Base-by-base conservation (phyloP, 768 basidiomycete genomes). In the Leccinum boreale region DNA sequence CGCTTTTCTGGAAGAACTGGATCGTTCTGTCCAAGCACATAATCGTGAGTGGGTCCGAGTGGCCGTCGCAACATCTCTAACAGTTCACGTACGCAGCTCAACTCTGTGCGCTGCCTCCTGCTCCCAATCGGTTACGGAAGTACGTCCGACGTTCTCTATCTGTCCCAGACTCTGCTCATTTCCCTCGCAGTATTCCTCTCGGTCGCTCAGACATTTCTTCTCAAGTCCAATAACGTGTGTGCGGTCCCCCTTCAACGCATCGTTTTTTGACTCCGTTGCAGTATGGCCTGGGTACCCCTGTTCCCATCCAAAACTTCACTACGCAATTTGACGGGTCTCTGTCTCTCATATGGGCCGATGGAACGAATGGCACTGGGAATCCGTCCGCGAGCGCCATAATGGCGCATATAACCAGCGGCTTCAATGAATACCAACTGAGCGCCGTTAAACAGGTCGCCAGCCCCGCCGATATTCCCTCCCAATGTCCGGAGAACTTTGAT, bases 401-500 rank as follows among this genome's bases (percentile, higher is more conserved):
- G 69, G 65, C 77, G 17, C 79, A 74, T 45, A 77, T 90, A 33
- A 86, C 85, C 1, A 67, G 74, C 17, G 75, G 77, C 3, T 87
- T 89, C 61, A 74, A 73, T 12, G 53, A 72, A 0, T 57, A 63
- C 19, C 87, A 90, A 66, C 72, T 76, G 2, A 66, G 64, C 4
- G 75, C 75, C 3, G 78, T 92, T 35, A 75, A 76, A 54, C 72
- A 85, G 65, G 76, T 86, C 11, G 67, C 70, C 29, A 77, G 73
- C 26, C 74, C 78, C 0, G 66, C 71, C 4, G 79, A 83, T 24
- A 84, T 92, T 14, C 78, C 81, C 0, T 61, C 74, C 0, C 67
- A 74, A 33, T 92, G 90, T 66, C 88, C 84, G 8, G 82, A 87
- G 66, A 92, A 92, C 72, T 90, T 88, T 74, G 85, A 87, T 51